These are phyloP conservation scores for Penicillium antarcticum DNA, from an alignment of 495 filamentous ascomycete species.

Conservation along the genomic window DNA sequence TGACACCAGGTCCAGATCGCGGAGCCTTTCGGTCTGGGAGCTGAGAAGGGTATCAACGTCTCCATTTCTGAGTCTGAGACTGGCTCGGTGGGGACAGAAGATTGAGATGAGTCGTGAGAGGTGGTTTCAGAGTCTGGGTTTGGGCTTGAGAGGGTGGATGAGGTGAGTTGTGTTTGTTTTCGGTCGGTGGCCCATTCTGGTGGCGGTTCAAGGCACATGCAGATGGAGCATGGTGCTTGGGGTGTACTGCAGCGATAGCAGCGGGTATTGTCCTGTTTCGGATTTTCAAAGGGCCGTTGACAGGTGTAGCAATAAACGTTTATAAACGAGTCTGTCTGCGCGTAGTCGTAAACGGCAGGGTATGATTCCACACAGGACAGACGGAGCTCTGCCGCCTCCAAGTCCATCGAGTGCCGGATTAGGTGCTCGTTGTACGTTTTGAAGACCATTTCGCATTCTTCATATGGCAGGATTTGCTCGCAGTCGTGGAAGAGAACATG, in stretches of 20 bases:
- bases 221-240: conserved; percentile 44
- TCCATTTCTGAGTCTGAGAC: conserved; percentile 24
- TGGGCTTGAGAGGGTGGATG: conserved; percentile 11
- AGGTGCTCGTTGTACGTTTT: conserved; percentile 64
- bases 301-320: conserved; percentile 48
- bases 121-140: conserved; percentile 17
- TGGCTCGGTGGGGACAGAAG: conserved; percentile 31
- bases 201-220: conserved; percentile 45
- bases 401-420: conserved; percentile 58
- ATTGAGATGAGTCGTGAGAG: conserved; percentile 25
- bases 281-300: conserved; percentile 45
- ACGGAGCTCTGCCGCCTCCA: conserved; percentile 66
- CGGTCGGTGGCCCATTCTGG: conserved; percentile 45
- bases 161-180: conserved; percentile 7
- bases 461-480: conserved; percentile 40
- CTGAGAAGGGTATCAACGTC: conserved; percentile 14
- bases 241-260: conserved; percentile 43
- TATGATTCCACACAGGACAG: conserved; percentile 62
- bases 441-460: conserved; percentile 51
- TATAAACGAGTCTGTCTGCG: conserved; percentile 46
- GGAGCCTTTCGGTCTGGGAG: conserved; percentile 29
- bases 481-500: conserved; percentile 39
- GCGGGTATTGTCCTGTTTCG: conserved; percentile 37
- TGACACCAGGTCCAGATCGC: conserved; percentile 68
- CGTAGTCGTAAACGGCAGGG: conserved; percentile 57